phyloP scores from a whole-genome alignment of 225 moss, liverwort and hornwort genomes.

The Pleurozium schreberi region DNA sequence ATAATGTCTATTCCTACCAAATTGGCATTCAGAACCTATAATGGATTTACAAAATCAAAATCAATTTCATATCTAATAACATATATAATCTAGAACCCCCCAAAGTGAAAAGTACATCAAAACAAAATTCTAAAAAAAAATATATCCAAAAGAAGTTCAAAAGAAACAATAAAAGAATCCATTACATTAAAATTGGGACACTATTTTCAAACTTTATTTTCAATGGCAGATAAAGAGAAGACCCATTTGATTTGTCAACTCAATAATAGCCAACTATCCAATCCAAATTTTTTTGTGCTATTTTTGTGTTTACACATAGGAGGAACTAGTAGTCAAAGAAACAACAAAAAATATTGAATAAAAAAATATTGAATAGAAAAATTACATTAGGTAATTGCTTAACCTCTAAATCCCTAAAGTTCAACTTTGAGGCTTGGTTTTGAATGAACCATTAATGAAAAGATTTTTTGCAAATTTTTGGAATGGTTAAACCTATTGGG shows the following conservation, averaged over 20 bases:
- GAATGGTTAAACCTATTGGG: background rate
- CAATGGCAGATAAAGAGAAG: background rate
- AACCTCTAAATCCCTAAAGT: background rate
- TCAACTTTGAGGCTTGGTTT: rapidly evolving
- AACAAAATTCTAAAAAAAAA: background rate
- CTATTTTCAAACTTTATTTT: background rate
- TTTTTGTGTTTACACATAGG: background rate
- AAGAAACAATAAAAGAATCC: background rate
- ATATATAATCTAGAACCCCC: background rate
- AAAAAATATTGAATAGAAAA: background rate
- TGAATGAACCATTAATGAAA: background rate
- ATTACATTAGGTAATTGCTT: background rate
- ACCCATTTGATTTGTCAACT: background rate
- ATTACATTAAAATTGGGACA: background rate
- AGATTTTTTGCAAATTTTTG: background rate
- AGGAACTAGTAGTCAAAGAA: background rate
- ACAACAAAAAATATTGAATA: too few relatives aligned
- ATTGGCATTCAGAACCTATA: background rate
- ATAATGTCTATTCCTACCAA: background rate
- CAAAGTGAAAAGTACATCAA: background rate
- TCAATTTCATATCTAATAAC: background rate
- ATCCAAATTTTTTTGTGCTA: background rate
- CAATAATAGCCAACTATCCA: background rate
- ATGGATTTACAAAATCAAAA: background rate
- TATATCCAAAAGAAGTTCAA: background rate